Evolutionary conservation across 164 flowering plant species (phyloP).

Genomic region (Platanus orientalis): DNA sequence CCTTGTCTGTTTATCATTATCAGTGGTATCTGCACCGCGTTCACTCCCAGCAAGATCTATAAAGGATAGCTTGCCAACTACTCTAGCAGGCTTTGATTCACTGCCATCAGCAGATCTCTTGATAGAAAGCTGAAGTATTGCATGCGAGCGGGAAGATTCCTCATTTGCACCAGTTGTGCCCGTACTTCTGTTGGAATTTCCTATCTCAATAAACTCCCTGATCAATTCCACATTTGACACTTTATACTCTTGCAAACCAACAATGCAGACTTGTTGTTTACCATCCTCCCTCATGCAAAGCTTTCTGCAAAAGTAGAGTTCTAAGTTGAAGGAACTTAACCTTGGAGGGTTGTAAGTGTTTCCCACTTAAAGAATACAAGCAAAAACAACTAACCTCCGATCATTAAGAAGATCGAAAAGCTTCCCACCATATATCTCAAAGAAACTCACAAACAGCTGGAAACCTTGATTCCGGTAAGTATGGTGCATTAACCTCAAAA

Average conservation of each 20-base stretch:
- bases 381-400: conserved; percentile 56
- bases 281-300: conserved; percentile 98
- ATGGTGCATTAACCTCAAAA: conserved; percentile 65
- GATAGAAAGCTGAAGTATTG: conserved; percentile 87
- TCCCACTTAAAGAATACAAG: neutral
- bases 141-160: conserved; percentile 97
- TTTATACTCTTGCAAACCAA: conserved; percentile 79
- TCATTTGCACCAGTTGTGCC: conserved; percentile 99
- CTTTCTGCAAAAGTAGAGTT: conserved; percentile 39
- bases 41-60: conserved; percentile 99
- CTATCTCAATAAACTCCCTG: conserved; percentile 78
- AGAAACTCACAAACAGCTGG: conserved; percentile 80
- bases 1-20: conserved; percentile 96
- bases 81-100: conserved; percentile 75
- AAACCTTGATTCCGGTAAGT: conserved; percentile 80
- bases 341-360: neutral
- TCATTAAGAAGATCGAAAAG: conserved; percentile 88
- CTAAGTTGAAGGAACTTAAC: conserved; percentile 3
- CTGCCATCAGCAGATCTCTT: conserved; percentile 69
- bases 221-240: conserved; percentile 74
- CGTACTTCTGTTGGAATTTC: conserved; percentile 85
- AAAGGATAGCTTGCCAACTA: conserved; percentile 88
- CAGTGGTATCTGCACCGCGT: conserved; percentile 98
- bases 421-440: conserved; percentile 97
- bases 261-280: conserved; percentile 92